Base-by-base conservation (phyloP, 202 grass and related monocot species). In the Zoysia matrella region DNA sequence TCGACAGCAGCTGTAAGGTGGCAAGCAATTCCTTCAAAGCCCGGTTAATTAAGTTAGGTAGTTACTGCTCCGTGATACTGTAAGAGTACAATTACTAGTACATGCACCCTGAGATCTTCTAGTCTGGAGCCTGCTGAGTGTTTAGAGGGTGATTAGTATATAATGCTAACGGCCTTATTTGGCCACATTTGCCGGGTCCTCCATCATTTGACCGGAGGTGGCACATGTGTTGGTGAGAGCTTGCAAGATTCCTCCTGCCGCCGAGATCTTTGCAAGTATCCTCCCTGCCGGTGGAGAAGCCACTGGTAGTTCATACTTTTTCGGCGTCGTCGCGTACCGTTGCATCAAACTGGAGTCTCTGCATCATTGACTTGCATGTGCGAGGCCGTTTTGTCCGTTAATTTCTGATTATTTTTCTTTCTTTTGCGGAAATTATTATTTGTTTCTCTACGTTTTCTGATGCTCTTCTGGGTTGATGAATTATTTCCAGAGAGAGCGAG, bases 161-260 rank as follows among this genome's bases (percentile, higher is more conserved):
- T 71, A 80, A 50, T 60, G 50, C 22, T 76, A 86, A 86, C 75
- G 84, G 80, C 47, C 70, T 75, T 80, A 39, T 80, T 83, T 84
- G 70, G 71, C 80, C 80, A 80, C 53, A 80, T 72, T 71, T 83
- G 84, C 6, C 84, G 80, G 88, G 63, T 75, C 71, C 43, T 72
- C 79, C 69, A 74, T 83, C 72, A 82, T 86, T 83, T 90, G 84
- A 90, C 84, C 60, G 22, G 22, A 30, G 36, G 79, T 15, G 74
- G 13, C 41, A 53, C 72, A 83, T 86, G 88, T 87, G 84, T 89
- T 68, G 87, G 63, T 76, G 78, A 87, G 78, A 89, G 89, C 85
- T 78, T 68, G 80, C 60, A n/a, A 94, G 92, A 94, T 91, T 89
- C 92, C 86, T 64, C 71, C 75, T 84, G 75, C 88, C 83, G 79